Evolutionary conservation across 345 rosid genomes (phyloP), one percentile per base, ranked within the genome.

Genomic region (Linum lewisii): DNA sequence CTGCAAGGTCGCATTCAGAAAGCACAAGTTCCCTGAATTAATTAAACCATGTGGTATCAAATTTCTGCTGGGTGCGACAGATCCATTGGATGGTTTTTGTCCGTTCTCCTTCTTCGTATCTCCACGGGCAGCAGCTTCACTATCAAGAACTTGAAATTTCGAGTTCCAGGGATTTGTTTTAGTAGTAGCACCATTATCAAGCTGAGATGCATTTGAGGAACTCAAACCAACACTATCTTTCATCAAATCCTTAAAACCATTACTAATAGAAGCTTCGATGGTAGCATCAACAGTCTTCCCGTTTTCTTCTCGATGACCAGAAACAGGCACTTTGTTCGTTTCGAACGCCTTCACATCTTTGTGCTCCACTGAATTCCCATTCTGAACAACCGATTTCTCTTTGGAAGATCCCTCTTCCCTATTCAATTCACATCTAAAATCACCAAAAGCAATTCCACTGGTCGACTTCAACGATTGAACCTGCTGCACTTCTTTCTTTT

Each of bases 1-100:
- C 70, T 93, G 99, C 59, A 93, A 67, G 51, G 99, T 85, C 8
- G 99, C 81, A 70, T 82, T 93, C 54, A 89, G 96, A 75, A 93
- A 93, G 70, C 99, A 93, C 66, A 84, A 60, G 72, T 93, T 93
- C 47, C 99, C 96, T 0, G 80, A 77, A 69, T 93, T 93, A 56
- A 87, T 81, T 58, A 93, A 80, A 61, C 99, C 99, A 60, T 88
- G 86, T 1, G 96, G 96, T 36, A 73, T 67, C 25, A 87, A 73
- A 69, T 67, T 69, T 57, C 60, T 81, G 59, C 62, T 58, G 51
- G 73, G 57, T 21, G 75, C 34, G 52, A 71, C 36, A 65, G 84
- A 57, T 56, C 73, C 86, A 47, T 69, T 56, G 23, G 70, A 38
- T 59, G 68, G 72, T 62, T 79, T 72, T 26, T 21, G 57, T 29